Conservation (phyloP, 2,329 filamentous ascomycete species). For the Colletotrichum karsti region DNA sequence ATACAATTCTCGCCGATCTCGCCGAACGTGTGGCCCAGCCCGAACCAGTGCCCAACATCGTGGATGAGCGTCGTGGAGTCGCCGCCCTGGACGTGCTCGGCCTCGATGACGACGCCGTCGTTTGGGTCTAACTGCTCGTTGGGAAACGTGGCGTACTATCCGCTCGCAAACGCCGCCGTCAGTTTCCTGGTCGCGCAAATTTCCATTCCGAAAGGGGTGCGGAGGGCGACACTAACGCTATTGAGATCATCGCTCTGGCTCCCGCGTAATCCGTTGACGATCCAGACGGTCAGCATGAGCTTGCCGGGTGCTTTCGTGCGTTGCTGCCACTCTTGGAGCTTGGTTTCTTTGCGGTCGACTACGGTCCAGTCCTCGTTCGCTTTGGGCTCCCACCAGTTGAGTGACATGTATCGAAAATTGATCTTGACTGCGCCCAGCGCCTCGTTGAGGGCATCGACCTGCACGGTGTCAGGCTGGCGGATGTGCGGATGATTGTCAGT, state of each 20-base stretch:
- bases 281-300: conserved; percentile 16
- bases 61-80: conserved; percentile 37
- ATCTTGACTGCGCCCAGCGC: conserved; percentile 12
- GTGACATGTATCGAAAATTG: conserved; percentile 21
- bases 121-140: conserved; percentile 11
- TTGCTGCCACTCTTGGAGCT: conserved; percentile 15
- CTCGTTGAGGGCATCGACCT: conserved; percentile 16
- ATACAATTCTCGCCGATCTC: conserved; percentile 24
- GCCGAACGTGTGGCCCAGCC: conserved; percentile 28
- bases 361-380: conserved; percentile 11
- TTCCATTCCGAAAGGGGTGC: neutral
- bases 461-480: neutral
- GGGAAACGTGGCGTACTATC: conserved; percentile 24
- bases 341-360: neutral
- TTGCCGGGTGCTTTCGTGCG: conserved; percentile 7
- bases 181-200: no score
- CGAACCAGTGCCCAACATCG: conserved; percentile 32
- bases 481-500: neutral
- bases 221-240: conserved; percentile 18
- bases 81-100: conserved; percentile 20
- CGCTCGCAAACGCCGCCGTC: neutral
- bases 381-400: conserved; percentile 26
- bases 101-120: conserved; percentile 22
- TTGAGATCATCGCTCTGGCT: neutral
- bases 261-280: conserved; percentile 1